Base-by-base conservation (phyloP, 352 stramenopile species). In the Phytophthora melonis region DNA sequence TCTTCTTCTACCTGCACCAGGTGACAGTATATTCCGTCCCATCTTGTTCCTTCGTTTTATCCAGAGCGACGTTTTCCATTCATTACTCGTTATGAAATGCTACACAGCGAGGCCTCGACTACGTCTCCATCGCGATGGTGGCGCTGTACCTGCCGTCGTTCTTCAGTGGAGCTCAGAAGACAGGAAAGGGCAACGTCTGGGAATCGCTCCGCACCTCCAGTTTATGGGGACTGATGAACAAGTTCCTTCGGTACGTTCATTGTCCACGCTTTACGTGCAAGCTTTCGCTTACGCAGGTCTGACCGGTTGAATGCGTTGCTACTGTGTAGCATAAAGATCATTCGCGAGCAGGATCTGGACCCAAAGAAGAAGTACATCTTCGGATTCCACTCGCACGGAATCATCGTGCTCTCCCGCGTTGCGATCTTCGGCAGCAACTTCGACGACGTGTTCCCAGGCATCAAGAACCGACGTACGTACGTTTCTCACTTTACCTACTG, bases 321-420 rank as follows among this genome's bases (percentile, higher is more conserved):
- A 45, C 10, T 68, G n/a, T 18, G 13, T n/a, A 79, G 73, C 11
- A 70, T 82, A 49, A 75, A 80, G 41, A 63, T 82, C 25, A 68
- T 82, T 14, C 77, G 74, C 8, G 74, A 84, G 25, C 74, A 82
- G 45, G 63, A 68, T 41, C 68, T 84, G 41, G 74, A 82, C 47
- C 43, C 63, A 1, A 63, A 65, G 19, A 83, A 89, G 63, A 59
- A 79, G 34, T 83, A 84, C 60, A 70, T 88, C 54, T 88, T 88
- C 53, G 77, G 70, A 2, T 87, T 79, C 59, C 81, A 88, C 43
- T 79, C 81, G 16, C 81, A 88, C 58, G 81, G 81, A 2, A 88
- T 88, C 64, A 69, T 88, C 34, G 70, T 88, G 27, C 64, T 88
- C 5, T 88, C 81, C 13, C 76, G 81, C 9, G 34, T 88, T 14